phyloP scores from a whole-genome alignment of 495 filamentous ascomycete species.

The Penicillium egyptiacum region DNA sequence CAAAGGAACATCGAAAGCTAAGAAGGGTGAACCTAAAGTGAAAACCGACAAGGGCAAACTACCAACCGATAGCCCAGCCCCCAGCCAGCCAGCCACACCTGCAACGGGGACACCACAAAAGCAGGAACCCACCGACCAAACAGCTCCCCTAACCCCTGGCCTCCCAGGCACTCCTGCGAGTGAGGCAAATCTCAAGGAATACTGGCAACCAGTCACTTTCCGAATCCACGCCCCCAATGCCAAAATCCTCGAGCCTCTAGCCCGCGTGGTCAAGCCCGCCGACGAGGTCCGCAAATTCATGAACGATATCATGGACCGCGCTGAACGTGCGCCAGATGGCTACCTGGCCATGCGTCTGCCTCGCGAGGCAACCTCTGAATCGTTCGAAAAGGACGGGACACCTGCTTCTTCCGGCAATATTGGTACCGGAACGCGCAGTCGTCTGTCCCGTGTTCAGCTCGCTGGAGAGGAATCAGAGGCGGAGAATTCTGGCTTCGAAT shows the following conservation, averaged over 20 bases:
- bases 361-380: constrained; percentile 37
- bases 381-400: constrained; percentile 31
- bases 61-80: constrained; percentile 12
- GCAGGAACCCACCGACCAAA: constrained; percentile 22
- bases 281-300: constrained; percentile 81
- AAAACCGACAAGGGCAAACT: constrained; percentile 32
- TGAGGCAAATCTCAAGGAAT: constrained; percentile 56
- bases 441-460: constrained; percentile 27
- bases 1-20: constrained; percentile 38
- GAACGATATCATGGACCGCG: constrained; percentile 77
- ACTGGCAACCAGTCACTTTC: constrained; percentile 89
- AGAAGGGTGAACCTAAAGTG: constrained; percentile 38
- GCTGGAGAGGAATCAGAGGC: constrained; percentile 40
- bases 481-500: constrained; percentile 29
- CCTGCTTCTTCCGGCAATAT: constrained; percentile 19
- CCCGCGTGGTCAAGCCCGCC: constrained; percentile 70
- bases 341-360: constrained; percentile 67
- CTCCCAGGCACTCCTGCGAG: constrained; percentile 11
- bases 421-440: constrained; percentile 26
- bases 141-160: constrained; percentile 12
- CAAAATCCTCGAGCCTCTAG: constrained; percentile 69
- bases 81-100: constrained; percentile 12
- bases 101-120: constrained; percentile 21
- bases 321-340: constrained; percentile 67
- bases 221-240: constrained; percentile 64